Evolutionary conservation across 2,329 filamentous ascomycete species (phyloP), one percentile per base, ranked within the genome.

Genomic region (Dactylellina parvicollis): DNA sequence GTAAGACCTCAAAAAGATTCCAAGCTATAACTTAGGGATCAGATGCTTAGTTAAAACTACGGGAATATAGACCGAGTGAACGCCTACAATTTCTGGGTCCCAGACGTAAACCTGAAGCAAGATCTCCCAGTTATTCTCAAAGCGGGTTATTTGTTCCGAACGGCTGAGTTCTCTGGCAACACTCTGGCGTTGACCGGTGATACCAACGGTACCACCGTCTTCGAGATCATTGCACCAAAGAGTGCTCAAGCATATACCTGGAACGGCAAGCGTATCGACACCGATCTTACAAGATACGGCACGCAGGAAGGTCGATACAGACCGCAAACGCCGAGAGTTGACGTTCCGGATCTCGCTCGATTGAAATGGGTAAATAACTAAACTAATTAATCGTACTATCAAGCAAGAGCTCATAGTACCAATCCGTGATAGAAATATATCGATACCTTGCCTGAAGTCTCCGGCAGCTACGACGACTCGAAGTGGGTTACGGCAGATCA

Each of bases 391-490:
- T 26, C 14, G 1, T 44, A 16, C 10, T 24, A 1, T 1, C 5
- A 16, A 54, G 8, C 18, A 18, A 38, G 3, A 4, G 2, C 22
- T 46, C 52, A 36, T 61, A 59, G 44, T 1, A 8, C n/a, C 3
- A 30, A 2, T 40, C 38, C 10, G 16, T 47, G 2, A 2, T 42
- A 76, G 91, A 88, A 88, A 78, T 87, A 86, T 66, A 77, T 91
- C 20, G 87, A 94, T 79, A 86, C 86, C 0, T 85, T 95, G 0
- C 91, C 91, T 0, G 91, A 94, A 78, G 82, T 91, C 4, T 79
- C 85, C 52, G 75, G 82, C 0, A 80, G 79, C 1, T 94, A 92
- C 76, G 87, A 92, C 57, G 91, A 95, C 79, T 85, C 85, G 2
- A 80, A 80, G 4, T 95, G 91, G 91, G 83, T 83, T 0, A 76